Evolutionary conservation across 169 alveolate species (phyloP).

Genomic region (Cystoisospora suis): DNA sequence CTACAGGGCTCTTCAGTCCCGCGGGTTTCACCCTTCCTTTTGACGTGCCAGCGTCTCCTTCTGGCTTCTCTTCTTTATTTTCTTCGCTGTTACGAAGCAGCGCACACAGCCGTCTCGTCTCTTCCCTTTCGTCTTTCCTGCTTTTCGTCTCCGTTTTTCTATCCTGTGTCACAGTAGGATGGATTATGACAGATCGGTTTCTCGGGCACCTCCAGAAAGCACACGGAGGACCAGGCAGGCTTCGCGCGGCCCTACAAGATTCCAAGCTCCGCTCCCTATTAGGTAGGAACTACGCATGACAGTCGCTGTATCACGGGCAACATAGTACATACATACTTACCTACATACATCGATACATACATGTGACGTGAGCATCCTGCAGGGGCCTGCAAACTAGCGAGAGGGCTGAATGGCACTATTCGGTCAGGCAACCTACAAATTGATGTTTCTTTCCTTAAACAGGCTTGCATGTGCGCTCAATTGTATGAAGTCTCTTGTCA

Average conservation of each 20-base stretch:
- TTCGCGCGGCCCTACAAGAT: background rate
- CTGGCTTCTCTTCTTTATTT: background rate
- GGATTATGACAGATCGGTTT: background rate
- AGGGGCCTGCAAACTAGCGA: background rate
- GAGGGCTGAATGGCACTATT: background rate
- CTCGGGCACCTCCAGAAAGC: background rate
- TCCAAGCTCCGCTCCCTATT: background rate
- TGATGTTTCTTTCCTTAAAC: background rate
- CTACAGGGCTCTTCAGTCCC: background rate
- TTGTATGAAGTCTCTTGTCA: background rate
- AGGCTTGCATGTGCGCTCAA: background rate
- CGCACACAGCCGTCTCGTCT: background rate
- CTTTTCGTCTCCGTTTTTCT: background rate
- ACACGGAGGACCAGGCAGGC: background rate
- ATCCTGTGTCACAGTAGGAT: background rate
- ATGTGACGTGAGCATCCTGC: background rate
- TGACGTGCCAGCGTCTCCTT: background rate
- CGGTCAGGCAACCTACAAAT: too few species aligned
- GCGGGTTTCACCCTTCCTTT: background rate
- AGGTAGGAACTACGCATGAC: conserved; percentile 1
- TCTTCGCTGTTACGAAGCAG: background rate
- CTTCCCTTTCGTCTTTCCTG: background rate
- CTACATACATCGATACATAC: background rate
- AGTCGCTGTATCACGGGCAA: too few species aligned
- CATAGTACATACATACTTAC: background rate